phyloP scores from a whole-genome alignment of 441 rosid species.

The Aleurites moluccanus region DNA sequence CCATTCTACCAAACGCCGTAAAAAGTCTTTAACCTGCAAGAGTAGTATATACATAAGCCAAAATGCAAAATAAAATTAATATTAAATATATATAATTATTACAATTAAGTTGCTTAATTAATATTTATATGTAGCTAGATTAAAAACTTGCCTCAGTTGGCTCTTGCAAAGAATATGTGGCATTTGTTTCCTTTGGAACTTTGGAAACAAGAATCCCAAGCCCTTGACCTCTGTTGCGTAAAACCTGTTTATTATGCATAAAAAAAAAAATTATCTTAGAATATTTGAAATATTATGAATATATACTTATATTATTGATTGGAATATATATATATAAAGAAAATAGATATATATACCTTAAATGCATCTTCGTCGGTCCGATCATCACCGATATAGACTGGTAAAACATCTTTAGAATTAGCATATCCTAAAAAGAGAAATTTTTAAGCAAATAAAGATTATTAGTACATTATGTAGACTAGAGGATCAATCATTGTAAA shows the following conservation, averaged over 20 bases:
- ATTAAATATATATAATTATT: no score
- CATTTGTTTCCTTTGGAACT: conserved; percentile 67
- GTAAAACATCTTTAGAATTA: conserved; percentile 57
- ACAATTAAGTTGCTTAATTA: background rate
- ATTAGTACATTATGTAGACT: background rate
- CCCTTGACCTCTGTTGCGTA: conserved; percentile 71
- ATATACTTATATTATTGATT: background rate
- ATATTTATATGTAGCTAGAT: background rate
- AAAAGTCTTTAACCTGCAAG: conserved; percentile 66
- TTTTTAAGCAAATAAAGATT: background rate
- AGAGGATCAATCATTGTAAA: background rate
- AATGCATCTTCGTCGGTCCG: conserved; percentile 84
- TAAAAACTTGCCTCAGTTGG: conserved; percentile 59
- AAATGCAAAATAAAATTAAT: no score
- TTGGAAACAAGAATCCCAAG: conserved; percentile 80
- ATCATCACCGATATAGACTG: conserved; percentile 79
- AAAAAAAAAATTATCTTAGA: background rate
- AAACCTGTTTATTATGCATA: conserved; percentile 36
- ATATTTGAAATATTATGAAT: conserved; percentile 1
- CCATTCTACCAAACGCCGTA: conserved; percentile 72
- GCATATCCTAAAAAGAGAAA: conserved; percentile 50
- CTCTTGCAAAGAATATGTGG: conserved; percentile 73
- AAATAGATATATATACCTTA: conserved; percentile 54
- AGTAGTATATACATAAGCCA: no score
- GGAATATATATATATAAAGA: no score